Conservation (phyloP, 2,329 filamentous ascomycete genomes). For the Sarocladiaceae sp. region DNA sequence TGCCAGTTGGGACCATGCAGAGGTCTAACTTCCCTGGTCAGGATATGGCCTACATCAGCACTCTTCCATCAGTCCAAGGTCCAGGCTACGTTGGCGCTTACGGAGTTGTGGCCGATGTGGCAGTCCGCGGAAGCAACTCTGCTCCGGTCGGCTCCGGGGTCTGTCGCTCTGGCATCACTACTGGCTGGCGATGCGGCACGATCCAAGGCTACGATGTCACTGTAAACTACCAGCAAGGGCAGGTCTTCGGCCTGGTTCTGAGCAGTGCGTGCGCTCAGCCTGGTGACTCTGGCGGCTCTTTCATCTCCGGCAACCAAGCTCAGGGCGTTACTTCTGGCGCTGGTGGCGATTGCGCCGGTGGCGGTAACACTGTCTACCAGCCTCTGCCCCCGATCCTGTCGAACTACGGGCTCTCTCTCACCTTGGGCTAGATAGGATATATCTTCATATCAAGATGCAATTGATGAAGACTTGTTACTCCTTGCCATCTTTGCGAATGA, state of each 20-base stretch:
- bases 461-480: too few species aligned
- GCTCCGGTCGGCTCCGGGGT: constrained; percentile 12
- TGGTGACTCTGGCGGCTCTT: constrained; percentile 36
- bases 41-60: constrained; percentile 10
- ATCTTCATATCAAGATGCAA: too few species aligned
- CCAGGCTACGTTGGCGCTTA: constrained; percentile 5
- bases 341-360: constrained; percentile 30
- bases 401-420: constrained; percentile 28
- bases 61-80: not conserved
- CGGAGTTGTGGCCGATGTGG: not conserved
- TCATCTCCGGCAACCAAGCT: constrained; percentile 34
- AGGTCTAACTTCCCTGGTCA: constrained; percentile 10
- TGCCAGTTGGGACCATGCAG: constrained; percentile 4
- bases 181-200: constrained; percentile 10
- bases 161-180: constrained; percentile 12
- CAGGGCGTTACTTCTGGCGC: constrained; percentile 38
- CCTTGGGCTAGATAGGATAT: constrained; percentile 21
- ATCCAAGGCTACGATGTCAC: constrained; percentile 9
- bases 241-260: constrained; percentile 34
- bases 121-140: constrained; percentile 9
- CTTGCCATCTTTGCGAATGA: too few species aligned
- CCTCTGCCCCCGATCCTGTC: constrained; percentile 35
- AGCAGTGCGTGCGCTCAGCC: constrained; percentile 36
- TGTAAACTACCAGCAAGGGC: constrained; percentile 27
- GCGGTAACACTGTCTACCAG: constrained; percentile 35